These are phyloP conservation scores for Amphichorda felina DNA, from an alignment of 2,329 filamentous ascomycete species.

Conservation along the genomic window DNA sequence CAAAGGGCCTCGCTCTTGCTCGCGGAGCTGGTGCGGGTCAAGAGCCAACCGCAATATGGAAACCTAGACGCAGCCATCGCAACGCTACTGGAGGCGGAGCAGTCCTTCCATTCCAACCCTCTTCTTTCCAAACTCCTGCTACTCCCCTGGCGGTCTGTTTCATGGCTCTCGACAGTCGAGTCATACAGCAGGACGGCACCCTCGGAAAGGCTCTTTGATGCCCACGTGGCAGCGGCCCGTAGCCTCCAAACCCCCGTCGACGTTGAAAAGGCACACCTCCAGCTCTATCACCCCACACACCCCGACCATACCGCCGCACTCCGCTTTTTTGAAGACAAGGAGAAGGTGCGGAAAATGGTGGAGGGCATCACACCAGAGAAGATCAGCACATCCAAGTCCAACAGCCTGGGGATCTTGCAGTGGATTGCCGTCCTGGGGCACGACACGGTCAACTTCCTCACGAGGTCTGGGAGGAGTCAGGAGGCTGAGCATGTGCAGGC, in stretches of 20 bases:
- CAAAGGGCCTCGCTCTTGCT: slow-evolving; percentile 19
- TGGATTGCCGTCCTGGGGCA: slow-evolving; percentile 28
- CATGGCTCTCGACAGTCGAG: slow-evolving; percentile 40
- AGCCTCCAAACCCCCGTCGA: slow-evolving; percentile 21
- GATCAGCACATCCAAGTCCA: slow-evolving; percentile 13
- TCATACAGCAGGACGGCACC: slow-evolving; percentile 31
- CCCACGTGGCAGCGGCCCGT: slow-evolving; percentile 35
- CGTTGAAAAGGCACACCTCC: slow-evolving; percentile 40
- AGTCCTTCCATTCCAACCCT: slow-evolving; percentile 23
- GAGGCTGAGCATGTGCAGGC: slow-evolving; percentile 28
- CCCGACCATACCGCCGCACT: slow-evolving; percentile 36
- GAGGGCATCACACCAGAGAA: slow-evolving; percentile 12
- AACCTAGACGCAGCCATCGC: slow-evolving; percentile 38
- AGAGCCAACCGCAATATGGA: slow-evolving; percentile 23
- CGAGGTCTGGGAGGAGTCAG: slow-evolving; percentile 22
- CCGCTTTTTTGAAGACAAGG: slow-evolving; percentile 25
- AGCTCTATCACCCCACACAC: slow-evolving; percentile 39
- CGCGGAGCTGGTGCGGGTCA: slow-evolving; percentile 28
- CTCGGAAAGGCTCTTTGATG: slow-evolving; percentile 36
- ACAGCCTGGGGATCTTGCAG: slow-evolving; percentile 18
- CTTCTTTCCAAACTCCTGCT: slow-evolving; percentile 24
- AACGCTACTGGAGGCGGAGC: slow-evolving; percentile 32
- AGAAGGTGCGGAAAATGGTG: slow-evolving; percentile 15
- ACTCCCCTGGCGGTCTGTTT: slow-evolving; percentile 32
- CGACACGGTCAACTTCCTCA: slow-evolving; percentile 34